Conservation (phyloP, 352 stramenopile genomes). For the Globisporangium rhizosaccharum region DNA sequence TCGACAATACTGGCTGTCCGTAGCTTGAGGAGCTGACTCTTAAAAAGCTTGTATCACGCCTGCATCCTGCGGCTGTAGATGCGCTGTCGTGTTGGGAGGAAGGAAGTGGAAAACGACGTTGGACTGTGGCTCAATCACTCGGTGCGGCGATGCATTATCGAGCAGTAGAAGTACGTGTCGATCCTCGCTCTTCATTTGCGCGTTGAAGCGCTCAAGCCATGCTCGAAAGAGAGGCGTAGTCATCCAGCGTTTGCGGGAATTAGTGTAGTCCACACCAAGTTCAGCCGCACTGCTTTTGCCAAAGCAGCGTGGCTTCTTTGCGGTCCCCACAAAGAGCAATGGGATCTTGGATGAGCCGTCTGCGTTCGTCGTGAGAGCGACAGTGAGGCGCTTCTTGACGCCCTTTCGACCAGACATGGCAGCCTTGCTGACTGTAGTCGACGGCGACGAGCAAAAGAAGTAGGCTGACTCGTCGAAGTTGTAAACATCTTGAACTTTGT, state of each 20-base stretch:
- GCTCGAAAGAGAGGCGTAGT: neutral
- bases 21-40: conserved; percentile 1
- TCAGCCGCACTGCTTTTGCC: neutral
- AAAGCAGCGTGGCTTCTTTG: conserved; percentile 1
- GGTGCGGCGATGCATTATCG: conserved; percentile 1
- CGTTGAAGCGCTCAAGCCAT: neutral
- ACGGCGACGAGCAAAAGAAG: conserved; percentile 1
- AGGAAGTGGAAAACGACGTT: conserved; percentile 4
- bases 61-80: conserved; percentile 2
- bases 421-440: neutral
- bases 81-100: neutral
- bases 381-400: neutral
- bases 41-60: conserved; percentile 3
- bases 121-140: neutral
- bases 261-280: conserved; percentile 3
- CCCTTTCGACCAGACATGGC: neutral
- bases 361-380: conserved; percentile 1
- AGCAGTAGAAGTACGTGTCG: neutral
- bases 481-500: conserved; percentile 6
- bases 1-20: neutral
- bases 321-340: neutral
- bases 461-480: conserved; percentile 4
- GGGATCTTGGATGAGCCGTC: conserved; percentile 2
- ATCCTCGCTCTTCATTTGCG: neutral
- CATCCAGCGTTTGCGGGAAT: conserved; percentile 5